Evolutionary conservation across 768 basidiomycete species (phyloP).

Genomic region (Termitomyces sp.): DNA sequence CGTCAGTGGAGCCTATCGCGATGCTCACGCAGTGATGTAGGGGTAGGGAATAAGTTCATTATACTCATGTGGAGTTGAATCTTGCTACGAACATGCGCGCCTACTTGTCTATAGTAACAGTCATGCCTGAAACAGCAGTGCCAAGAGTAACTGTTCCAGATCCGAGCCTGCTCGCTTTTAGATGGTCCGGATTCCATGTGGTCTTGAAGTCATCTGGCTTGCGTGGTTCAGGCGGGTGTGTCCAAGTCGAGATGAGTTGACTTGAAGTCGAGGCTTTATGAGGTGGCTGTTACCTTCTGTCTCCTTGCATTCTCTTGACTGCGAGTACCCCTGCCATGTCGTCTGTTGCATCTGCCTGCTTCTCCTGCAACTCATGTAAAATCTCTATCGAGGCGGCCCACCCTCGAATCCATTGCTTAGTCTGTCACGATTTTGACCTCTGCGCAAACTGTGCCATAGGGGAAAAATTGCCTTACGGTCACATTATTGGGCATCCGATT

Average conservation of each 20-base stretch:
- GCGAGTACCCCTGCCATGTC: too few relatives aligned
- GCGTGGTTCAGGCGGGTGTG: neutral
- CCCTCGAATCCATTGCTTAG: slow-evolving; percentile 8
- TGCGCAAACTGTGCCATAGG: slow-evolving; percentile 12
- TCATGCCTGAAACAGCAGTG: neutral
- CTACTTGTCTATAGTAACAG: neutral
- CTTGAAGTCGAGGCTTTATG: neutral
- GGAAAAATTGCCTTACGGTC: slow-evolving; percentile 6
- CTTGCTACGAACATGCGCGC: neutral
- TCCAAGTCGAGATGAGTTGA: neutral
- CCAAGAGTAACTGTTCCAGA: neutral
- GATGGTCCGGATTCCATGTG: neutral
- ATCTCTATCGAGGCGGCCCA: neutral
- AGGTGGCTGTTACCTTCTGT: neutral
- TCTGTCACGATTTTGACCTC: slow-evolving; percentile 10
- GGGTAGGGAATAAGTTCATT: too few relatives aligned
- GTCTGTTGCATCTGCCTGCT: neutral
- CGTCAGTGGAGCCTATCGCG: too few relatives aligned
- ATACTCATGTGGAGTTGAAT: too few relatives aligned
- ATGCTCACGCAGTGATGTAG: too few relatives aligned
- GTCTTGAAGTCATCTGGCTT: neutral
- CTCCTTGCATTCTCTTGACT: neutral
- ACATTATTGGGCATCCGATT: slow-evolving; percentile 3
- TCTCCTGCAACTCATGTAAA: slow-evolving; percentile 8
- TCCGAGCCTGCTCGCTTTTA: neutral